Conservation (phyloP, 805 yeast species). For the Candida chauliodis region DNA sequence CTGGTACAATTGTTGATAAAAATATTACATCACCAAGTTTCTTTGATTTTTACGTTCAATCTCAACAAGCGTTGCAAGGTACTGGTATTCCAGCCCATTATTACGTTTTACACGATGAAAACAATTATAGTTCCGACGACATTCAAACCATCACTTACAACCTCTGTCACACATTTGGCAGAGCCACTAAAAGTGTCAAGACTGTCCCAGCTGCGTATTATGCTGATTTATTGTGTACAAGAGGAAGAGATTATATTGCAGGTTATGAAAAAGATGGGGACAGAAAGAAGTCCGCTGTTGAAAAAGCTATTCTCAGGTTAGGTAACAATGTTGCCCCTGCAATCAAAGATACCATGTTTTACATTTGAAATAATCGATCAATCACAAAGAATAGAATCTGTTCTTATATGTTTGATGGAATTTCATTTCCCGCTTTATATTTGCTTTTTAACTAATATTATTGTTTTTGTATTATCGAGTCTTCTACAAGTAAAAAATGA, state of each 20-base stretch:
- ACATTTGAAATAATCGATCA: too few relatives aligned
- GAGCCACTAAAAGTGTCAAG: conserved; percentile 11
- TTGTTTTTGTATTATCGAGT: too few relatives aligned
- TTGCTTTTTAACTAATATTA: too few relatives aligned
- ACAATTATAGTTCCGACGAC: conserved; percentile 7
- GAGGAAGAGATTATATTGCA: conserved; percentile 10
- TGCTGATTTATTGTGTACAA: conserved; percentile 10
- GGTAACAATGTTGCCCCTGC: conserved; percentile 5
- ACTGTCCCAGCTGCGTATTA: conserved; percentile 12
- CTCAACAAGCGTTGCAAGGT: conserved; percentile 12
- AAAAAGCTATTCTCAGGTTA: conserved; percentile 6
- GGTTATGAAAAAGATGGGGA: conserved; percentile 1
- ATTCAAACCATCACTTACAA: conserved; percentile 11
- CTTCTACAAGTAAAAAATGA: too few relatives aligned
- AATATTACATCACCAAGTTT: conserved; percentile 8
- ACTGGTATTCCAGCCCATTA: conserved; percentile 12
- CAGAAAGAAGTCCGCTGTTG: conserved; percentile 2
- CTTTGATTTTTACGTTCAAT: conserved; percentile 11
- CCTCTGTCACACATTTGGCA: conserved; percentile 11
- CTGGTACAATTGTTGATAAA: conserved; percentile 9
- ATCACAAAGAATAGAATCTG: too few relatives aligned
- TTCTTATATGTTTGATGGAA: too few relatives aligned
- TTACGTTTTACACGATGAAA: conserved; percentile 11
- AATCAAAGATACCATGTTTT: conserved; percentile 10
- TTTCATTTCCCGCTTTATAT: too few relatives aligned